Evolutionary conservation across 2,329 filamentous ascomycete genomes (phyloP).

Genomic region (Ophiosphaerella korrae): DNA sequence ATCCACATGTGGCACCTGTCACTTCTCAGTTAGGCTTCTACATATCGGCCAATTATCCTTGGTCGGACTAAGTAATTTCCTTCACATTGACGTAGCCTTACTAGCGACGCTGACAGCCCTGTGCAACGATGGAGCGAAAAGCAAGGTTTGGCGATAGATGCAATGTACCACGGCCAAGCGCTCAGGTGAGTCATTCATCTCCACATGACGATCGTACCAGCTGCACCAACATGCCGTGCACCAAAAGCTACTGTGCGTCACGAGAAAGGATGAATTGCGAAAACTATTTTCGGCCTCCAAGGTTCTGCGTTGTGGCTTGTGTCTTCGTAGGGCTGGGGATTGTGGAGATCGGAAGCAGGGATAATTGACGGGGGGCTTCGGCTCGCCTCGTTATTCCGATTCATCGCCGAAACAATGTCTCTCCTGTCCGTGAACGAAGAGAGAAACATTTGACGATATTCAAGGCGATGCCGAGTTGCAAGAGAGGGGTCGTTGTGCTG

Average conservation of each 20-base stretch:
- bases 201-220: neutral
- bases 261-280: neutral
- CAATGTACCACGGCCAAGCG: neutral
- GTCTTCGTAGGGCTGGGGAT: neutral
- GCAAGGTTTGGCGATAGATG: neutral
- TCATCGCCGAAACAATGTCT: neutral
- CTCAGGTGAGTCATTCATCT: neutral
- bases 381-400: neutral
- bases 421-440: neutral
- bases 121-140: constrained; percentile 1
- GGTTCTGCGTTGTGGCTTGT: neutral
- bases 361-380: neutral
- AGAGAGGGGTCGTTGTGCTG: neutral
- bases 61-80: constrained; percentile 1
- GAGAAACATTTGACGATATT: neutral
- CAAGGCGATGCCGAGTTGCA: neutral
- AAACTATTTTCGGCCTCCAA: neutral
- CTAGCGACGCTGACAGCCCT: neutral
- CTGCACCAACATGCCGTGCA: neutral
- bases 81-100: neutral
- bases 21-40: constrained; percentile 10
- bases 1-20: constrained; percentile 26
- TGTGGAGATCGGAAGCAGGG: neutral
- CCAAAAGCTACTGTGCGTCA: neutral
- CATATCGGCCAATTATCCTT: neutral